These are phyloP conservation scores for Yarrowia sp. DNA, from an alignment of 805 yeast genomes.

Conservation along the genomic window DNA sequence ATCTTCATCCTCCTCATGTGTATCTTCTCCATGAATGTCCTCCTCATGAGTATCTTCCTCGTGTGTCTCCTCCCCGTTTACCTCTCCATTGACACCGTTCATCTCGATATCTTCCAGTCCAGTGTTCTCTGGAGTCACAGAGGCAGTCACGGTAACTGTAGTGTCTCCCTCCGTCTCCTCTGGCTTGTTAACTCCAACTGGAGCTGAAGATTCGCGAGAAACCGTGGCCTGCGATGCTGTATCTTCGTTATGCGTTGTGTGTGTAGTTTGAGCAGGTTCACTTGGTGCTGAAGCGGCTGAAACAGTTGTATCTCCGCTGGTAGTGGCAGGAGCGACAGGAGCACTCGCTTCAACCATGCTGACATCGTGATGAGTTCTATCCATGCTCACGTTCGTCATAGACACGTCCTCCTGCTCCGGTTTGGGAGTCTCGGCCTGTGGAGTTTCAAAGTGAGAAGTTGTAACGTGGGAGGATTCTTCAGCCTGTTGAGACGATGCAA, in stretches of 20 bases:
- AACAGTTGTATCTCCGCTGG: background rate
- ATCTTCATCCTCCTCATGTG: background rate
- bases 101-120: background rate
- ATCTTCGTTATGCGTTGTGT: background rate
- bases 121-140: constrained; percentile 8
- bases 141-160: constrained; percentile 6
- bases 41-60: constrained; percentile 6
- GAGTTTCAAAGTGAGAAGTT: background rate
- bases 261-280: background rate
- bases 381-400: constrained; percentile 16
- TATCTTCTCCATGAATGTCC: background rate
- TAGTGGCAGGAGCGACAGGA: too few species aligned
- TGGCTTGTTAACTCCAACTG: background rate
- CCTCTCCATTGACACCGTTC: background rate
- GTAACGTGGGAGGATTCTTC: background rate
- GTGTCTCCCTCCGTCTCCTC: constrained; percentile 14
- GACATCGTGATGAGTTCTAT: background rate
- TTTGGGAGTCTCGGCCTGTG: background rate
- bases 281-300: background rate
- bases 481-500: background rate
- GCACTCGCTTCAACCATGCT: background rate
- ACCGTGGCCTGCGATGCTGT: constrained; percentile 3
- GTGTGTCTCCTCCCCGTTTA: background rate
- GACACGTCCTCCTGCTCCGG: constrained; percentile 7
- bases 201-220: constrained; percentile 10